Evolutionary conservation across 805 yeast species (phyloP).

Genomic region (Candida broadrunensis): DNA sequence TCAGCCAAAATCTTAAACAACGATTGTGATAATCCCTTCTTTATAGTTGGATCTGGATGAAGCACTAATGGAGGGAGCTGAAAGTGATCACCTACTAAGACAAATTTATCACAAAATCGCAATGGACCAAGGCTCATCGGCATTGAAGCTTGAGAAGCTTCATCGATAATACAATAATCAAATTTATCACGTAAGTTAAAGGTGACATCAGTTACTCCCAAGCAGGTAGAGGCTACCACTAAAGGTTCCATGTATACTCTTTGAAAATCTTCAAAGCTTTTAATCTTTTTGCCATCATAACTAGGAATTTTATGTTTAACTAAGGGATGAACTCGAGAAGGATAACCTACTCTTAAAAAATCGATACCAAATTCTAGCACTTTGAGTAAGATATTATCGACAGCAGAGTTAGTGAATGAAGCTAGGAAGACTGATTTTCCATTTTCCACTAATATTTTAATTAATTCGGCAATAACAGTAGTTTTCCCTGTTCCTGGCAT

Average conservation of each 20-base stretch:
- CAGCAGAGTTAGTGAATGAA: slow-evolving; percentile 93
- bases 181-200: slow-evolving; percentile 56
- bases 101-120: slow-evolving; percentile 69
- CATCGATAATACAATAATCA: slow-evolving; percentile 94
- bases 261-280: slow-evolving; percentile 44
- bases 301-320: slow-evolving; percentile 53
- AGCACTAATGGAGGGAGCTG: slow-evolving; percentile 89
- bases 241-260: slow-evolving; percentile 51
- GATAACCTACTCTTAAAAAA: slow-evolving; percentile 67
- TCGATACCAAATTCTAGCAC: slow-evolving; percentile 35
- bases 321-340: slow-evolving; percentile 58
- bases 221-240: slow-evolving; percentile 86
- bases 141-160: slow-evolving; percentile 92
- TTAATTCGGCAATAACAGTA: slow-evolving; percentile 74
- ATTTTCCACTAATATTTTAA: slow-evolving; percentile 54
- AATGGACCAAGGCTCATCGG: slow-evolving; percentile 91
- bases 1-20: slow-evolving; percentile 75
- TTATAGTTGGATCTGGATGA: slow-evolving; percentile 57
- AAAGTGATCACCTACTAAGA: slow-evolving; percentile 94
- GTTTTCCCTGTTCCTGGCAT: slow-evolving; percentile 93
- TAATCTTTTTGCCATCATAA: slow-evolving; percentile 25
- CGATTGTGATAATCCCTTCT: slow-evolving; percentile 65
- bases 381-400: slow-evolving; percentile 85
- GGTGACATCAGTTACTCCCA: slow-evolving; percentile 66
- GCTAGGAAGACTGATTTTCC: slow-evolving; percentile 73